A percentile compares a stretch with the other conserved stretches of the same genome.
Conservation (phyloP, 306 rosid species). For the Delonix regia region DNA sequence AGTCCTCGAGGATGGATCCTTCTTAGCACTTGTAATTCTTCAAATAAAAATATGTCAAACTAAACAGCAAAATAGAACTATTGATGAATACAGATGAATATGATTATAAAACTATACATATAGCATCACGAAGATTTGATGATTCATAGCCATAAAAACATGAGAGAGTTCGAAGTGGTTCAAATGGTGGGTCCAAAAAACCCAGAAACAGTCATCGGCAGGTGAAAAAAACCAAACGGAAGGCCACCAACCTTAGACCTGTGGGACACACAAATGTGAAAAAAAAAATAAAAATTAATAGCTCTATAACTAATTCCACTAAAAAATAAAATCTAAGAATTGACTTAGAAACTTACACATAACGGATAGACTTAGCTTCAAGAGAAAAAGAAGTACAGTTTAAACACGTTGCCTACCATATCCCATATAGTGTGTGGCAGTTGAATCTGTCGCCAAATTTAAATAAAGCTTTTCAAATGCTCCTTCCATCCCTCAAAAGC, state of each 20-base stretch:
- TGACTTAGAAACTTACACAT: background rate
- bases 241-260: constrained; percentile 24
- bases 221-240: constrained; percentile 9
- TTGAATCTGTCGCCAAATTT: constrained; percentile 4
- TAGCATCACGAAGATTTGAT: too few species aligned
- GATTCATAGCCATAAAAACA: background rate
- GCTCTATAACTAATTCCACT: constrained; percentile 18
- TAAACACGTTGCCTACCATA: background rate
- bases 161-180: background rate
- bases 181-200: constrained; percentile 24
- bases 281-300: background rate
- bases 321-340: background rate
- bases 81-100: background rate
- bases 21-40: too few species aligned
- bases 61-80: background rate
- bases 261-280: constrained; percentile 21
- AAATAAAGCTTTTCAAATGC: background rate
- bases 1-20: too few species aligned
- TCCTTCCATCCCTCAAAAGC: constrained; percentile 5
- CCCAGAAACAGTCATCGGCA: constrained; percentile 3
- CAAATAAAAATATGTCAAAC: too few species aligned
- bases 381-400: background rate
- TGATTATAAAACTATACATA: too few species aligned
- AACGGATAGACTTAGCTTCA: constrained; percentile 8
- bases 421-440: constrained; percentile 7